Evolutionary conservation across 1,284 basidiomycete species (phyloP).

Genomic region (Filobasidium uniguttulatum): DNA sequence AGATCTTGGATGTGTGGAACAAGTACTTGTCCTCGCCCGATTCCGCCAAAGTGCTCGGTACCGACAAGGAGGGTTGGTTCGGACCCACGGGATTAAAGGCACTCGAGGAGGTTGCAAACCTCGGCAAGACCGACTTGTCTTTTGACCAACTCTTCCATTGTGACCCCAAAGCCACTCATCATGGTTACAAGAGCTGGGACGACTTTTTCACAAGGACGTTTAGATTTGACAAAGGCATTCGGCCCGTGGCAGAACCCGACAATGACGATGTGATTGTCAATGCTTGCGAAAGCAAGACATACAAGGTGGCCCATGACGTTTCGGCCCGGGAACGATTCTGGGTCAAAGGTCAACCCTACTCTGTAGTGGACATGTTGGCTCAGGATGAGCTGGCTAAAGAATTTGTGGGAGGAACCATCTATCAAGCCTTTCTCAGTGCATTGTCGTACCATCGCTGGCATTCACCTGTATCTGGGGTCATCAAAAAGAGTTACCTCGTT

Average conservation of each 20-base stretch:
- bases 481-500: slow-evolving; percentile 39
- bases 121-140: slow-evolving; percentile 23
- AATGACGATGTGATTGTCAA: slow-evolving; percentile 38
- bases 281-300: slow-evolving; percentile 42
- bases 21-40: slow-evolving; percentile 39
- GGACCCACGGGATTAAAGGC: slow-evolving; percentile 30
- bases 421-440: slow-evolving; percentile 45
- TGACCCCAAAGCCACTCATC: slow-evolving; percentile 34
- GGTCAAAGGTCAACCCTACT: slow-evolving; percentile 43
- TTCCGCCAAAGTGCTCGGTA: slow-evolving; percentile 38
- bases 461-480: slow-evolving; percentile 42
- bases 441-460: slow-evolving; percentile 47
- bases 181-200: slow-evolving; percentile 45
- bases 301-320: slow-evolving; percentile 34
- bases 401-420: slow-evolving; percentile 45
- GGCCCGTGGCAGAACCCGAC: slow-evolving; percentile 37
- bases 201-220: slow-evolving; percentile 45
- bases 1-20: slow-evolving; percentile 43
- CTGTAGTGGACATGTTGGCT: slow-evolving; percentile 38
- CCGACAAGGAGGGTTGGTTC: slow-evolving; percentile 41
- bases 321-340: slow-evolving; percentile 39
- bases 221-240: slow-evolving; percentile 28
- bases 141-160: slow-evolving; percentile 38
- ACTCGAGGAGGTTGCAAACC: slow-evolving; percentile 29
- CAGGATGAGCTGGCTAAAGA: slow-evolving; percentile 27